phyloP scores from a whole-genome alignment of 1,139 yeast genomes.

The Nematodospora anomalae region DNA sequence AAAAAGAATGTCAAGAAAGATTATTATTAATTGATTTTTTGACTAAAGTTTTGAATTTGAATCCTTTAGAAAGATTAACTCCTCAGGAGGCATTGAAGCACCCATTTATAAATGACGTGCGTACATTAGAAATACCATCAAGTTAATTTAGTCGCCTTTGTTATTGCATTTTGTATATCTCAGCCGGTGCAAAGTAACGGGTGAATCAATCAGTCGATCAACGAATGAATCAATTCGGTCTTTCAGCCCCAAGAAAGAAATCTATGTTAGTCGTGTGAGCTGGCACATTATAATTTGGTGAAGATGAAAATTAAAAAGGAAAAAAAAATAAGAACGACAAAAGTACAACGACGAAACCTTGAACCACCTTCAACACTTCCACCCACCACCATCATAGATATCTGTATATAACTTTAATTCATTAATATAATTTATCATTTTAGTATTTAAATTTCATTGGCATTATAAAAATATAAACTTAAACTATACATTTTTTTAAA shows the following conservation, averaged over 20 bases:
- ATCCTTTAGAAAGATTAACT: slow-evolving; percentile 93
- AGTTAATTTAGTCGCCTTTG: slow-evolving; percentile 2
- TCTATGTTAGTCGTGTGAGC: too few relatives aligned
- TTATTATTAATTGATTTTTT: slow-evolving; percentile 75
- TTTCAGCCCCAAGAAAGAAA: too few relatives aligned
- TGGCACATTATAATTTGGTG: too few relatives aligned
- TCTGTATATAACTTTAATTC: not conserved
- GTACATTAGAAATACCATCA: slow-evolving; percentile 12
- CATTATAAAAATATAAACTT: slow-evolving; percentile 1
- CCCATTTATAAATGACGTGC: slow-evolving; percentile 66
- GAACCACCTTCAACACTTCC: not conserved
- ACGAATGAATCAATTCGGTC: too few relatives aligned
- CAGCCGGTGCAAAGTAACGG: too few relatives aligned
- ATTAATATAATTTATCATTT: not conserved
- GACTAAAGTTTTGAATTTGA: slow-evolving; percentile 71
- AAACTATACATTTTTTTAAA: not conserved
- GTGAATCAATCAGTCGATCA: too few relatives aligned
- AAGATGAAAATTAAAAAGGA: too few relatives aligned
- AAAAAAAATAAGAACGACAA: too few relatives aligned
- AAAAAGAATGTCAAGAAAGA: slow-evolving; percentile 72
- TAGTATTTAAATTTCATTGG: not conserved
- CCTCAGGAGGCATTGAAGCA: slow-evolving; percentile 94
- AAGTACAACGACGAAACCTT: not conserved
- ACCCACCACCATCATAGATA: not conserved
- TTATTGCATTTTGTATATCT: too few relatives aligned